Conservation (phyloP, 2,329 filamentous ascomycete species). For the Colletotrichum paranaense region DNA sequence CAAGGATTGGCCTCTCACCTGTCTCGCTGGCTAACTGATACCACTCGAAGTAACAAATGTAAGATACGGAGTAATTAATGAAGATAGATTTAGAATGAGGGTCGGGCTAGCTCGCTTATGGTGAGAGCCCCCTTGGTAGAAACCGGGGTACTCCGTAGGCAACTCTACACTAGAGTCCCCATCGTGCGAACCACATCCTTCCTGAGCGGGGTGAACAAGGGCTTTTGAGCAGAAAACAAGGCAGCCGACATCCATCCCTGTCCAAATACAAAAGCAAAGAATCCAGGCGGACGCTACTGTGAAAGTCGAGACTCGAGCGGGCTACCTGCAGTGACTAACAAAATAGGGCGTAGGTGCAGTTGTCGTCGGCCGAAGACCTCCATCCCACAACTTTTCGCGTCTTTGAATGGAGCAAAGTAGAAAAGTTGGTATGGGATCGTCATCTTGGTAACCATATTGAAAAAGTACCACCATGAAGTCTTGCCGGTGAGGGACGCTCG, state of each 20-base stretch:
- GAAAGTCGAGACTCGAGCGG: background rate
- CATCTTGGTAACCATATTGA: background rate
- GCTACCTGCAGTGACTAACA: background rate
- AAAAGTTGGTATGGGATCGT: background rate
- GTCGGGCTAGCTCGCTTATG: background rate
- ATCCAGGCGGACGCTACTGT: background rate
- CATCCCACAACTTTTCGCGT: background rate
- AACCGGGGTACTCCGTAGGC: background rate
- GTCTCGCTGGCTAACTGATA: background rate
- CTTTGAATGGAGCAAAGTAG: background rate
- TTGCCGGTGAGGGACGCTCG: background rate
- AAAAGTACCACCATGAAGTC: background rate
- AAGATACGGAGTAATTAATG: background rate
- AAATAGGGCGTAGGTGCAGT: background rate
- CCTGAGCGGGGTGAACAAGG: background rate
- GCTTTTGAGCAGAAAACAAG: background rate
- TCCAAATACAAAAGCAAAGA: background rate
- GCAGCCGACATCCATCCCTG: background rate
- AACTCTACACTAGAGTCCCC: background rate
- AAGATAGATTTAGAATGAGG: background rate
- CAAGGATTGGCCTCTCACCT: background rate
- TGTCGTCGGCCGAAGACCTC: background rate
- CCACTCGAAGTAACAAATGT: background rate
- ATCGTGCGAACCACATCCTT: slow-evolving; percentile 2
- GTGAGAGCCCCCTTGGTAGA: background rate